Conservation (phyloP, 805 yeast species). For the Wickerhamomyces ciferrii region DNA sequence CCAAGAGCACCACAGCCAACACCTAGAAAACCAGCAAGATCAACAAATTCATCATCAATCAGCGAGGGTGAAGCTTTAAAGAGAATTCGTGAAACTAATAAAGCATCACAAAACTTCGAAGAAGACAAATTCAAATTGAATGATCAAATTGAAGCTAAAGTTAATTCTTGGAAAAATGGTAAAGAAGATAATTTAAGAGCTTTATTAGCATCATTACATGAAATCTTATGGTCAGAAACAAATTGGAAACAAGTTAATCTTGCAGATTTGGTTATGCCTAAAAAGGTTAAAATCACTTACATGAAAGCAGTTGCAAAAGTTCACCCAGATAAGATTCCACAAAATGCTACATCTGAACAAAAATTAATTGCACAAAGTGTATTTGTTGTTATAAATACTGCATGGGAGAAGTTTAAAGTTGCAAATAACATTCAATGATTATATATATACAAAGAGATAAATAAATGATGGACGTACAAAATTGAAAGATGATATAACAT, state of each 20-base stretch:
- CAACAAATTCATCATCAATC: slow-evolving; percentile 11
- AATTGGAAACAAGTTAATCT: slow-evolving; percentile 64
- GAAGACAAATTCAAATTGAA: slow-evolving; percentile 54
- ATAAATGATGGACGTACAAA: too few relatives aligned
- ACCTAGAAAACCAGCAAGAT: background rate
- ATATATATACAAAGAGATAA: background rate
- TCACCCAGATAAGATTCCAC: slow-evolving; percentile 77
- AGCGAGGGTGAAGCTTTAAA: slow-evolving; percentile 39
- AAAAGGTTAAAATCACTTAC: slow-evolving; percentile 80
- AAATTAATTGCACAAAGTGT: slow-evolving; percentile 85
- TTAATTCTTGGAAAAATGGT: slow-evolving; percentile 64
- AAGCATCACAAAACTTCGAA: slow-evolving; percentile 42
- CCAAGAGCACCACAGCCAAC: slow-evolving; percentile 12
- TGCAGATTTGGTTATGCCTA: slow-evolving; percentile 80
- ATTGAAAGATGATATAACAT: too few relatives aligned
- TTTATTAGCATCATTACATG: slow-evolving; percentile 62
- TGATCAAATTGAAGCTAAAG: slow-evolving; percentile 52
- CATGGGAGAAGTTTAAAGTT: slow-evolving; percentile 82
- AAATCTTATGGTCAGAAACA: slow-evolving; percentile 59
- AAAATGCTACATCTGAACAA: slow-evolving; percentile 55
- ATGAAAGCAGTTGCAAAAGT: slow-evolving; percentile 90
- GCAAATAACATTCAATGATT: slow-evolving; percentile 40
- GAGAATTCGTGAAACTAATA: slow-evolving; percentile 43
- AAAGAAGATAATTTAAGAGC: slow-evolving; percentile 80
- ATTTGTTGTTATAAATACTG: slow-evolving; percentile 74